Evolutionary conservation across 345 rosid species (phyloP).

Genomic region (Eucalyptus polyanthemos): DNA sequence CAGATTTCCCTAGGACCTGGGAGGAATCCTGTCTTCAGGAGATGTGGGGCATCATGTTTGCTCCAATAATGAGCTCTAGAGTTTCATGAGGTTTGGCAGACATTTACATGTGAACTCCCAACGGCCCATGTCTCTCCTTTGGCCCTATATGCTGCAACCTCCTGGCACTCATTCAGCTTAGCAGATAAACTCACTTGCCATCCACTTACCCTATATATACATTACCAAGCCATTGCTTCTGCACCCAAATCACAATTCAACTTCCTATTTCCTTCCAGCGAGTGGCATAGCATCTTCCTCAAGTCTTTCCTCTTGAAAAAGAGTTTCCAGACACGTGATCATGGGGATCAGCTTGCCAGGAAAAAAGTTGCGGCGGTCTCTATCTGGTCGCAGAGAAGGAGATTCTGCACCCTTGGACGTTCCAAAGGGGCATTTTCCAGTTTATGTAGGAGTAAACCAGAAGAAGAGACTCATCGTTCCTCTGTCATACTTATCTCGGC

Average conservation of each 20-base stretch:
- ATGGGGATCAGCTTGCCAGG: not conserved
- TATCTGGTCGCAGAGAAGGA: not conserved
- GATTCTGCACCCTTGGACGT: not conserved
- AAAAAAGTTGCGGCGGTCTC: not conserved
- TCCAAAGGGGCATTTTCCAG: constrained; percentile 9
- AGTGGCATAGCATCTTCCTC: not conserved
- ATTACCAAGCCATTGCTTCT: not conserved
- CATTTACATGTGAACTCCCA: not conserved
- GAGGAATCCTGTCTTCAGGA: not conserved
- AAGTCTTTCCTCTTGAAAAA: not conserved
- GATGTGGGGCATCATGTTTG: not conserved
- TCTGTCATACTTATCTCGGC: constrained; percentile 4
- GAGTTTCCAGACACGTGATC: not conserved
- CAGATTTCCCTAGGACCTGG: not conserved
- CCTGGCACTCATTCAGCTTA: not conserved
- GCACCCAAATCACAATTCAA: not conserved
- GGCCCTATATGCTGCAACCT: not conserved
- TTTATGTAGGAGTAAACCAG: constrained; percentile 10
- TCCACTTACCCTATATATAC: not conserved
- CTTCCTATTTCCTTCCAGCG: not conserved
- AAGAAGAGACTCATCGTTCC: constrained; percentile 8
- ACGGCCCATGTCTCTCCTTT: not conserved
- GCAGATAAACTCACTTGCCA: not conserved
- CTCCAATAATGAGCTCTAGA: not conserved
- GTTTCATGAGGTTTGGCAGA: not conserved